Percentiles rank a stretch among this genome's conserved stretches.
These are phyloP conservation scores for Spathaspora hagerdaliae DNA, from an alignment of 805 yeast genomes.

Conservation along the genomic window DNA sequence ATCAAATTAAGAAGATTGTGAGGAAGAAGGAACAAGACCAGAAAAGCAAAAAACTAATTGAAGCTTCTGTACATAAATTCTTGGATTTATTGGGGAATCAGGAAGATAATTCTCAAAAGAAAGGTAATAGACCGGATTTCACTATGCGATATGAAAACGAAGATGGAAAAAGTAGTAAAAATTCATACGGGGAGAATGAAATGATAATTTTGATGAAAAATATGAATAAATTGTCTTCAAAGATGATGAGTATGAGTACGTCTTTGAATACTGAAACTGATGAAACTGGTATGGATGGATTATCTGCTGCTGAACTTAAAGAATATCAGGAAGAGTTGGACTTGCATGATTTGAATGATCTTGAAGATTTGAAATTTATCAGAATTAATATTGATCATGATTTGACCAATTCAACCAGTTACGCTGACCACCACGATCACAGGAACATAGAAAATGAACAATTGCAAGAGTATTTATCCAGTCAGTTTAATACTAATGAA, in stretches of 20 bases:
- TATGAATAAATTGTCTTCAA: conserved; percentile 82
- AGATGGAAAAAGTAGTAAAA: conserved; percentile 3
- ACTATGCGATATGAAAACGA: conserved; percentile 73
- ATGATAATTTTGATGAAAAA: conserved; percentile 75
- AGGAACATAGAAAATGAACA: conserved; percentile 7
- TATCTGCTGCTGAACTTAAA: conserved; percentile 11
- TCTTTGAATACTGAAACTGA: background rate
- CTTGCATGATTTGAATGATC: conserved; percentile 35
- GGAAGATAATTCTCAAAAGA: conserved; percentile 69
- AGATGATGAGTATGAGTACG: conserved; percentile 50
- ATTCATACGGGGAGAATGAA: conserved; percentile 44
- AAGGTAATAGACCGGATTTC: conserved; percentile 81
- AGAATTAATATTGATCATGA: conserved; percentile 27
- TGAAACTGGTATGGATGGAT: conserved; percentile 4
- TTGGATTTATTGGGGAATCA: conserved; percentile 79
- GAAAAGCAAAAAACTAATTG: background rate
- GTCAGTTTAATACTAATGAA: conserved; percentile 12
- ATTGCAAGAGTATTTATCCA: conserved; percentile 13
- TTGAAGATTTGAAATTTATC: conserved; percentile 26
- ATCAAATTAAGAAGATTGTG: conserved; percentile 22
- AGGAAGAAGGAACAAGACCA: background rate
- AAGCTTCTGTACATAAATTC: conserved; percentile 50
- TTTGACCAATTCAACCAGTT: conserved; percentile 15
- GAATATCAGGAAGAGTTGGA: conserved; percentile 29
- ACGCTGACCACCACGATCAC: conserved; percentile 6